Percentiles rank a stretch among this genome's conserved stretches.
phyloP scores from a whole-genome alignment of 1,284 basidiomycete genomes.

The Ustilago tritici region DNA sequence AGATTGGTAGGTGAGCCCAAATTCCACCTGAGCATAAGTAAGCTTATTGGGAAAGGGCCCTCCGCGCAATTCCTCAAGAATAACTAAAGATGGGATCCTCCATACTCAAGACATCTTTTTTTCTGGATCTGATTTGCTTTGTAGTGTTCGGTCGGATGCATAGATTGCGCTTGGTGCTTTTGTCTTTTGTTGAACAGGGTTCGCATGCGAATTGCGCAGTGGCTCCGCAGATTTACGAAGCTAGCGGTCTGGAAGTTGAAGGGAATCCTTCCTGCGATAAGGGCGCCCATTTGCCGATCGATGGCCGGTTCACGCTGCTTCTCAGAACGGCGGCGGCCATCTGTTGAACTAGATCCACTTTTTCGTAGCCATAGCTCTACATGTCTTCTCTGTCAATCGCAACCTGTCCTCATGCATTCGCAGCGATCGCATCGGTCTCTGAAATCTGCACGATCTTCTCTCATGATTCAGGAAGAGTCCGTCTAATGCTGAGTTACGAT shows the following conservation, averaged over 20 bases:
- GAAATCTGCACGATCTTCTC: not conserved
- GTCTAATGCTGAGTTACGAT: slow-evolving; percentile 14
- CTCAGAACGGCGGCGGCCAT: slow-evolving; percentile 15
- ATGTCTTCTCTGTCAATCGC: not conserved
- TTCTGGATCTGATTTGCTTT: not conserved
- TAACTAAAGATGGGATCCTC: slow-evolving; percentile 3
- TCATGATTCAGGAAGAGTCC: slow-evolving; percentile 9
- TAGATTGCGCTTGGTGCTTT: not conserved
- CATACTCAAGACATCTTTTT: slow-evolving; percentile 11
- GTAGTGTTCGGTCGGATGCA: slow-evolving; percentile 21
- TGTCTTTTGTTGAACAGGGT: not conserved
- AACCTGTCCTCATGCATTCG: not conserved
- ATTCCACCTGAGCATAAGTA: slow-evolving; percentile 57
- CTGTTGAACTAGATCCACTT: slow-evolving; percentile 3
- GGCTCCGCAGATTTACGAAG: not conserved
- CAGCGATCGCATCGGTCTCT: not conserved
- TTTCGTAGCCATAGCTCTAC: not conserved
- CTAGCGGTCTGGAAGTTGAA: not conserved
- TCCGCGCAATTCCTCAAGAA: slow-evolving; percentile 42
- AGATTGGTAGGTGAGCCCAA: slow-evolving; percentile 42
- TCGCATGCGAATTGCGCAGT: slow-evolving; percentile 8
- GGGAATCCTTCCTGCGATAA: not conserved
- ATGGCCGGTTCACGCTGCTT: slow-evolving; percentile 5
- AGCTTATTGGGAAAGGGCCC: slow-evolving; percentile 49
- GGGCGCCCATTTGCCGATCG: not conserved